Percentiles rank a stretch among this genome's conserved stretches.
Conservation (phyloP, 305 asterid genomes). For the Fraxinus floribunda region DNA sequence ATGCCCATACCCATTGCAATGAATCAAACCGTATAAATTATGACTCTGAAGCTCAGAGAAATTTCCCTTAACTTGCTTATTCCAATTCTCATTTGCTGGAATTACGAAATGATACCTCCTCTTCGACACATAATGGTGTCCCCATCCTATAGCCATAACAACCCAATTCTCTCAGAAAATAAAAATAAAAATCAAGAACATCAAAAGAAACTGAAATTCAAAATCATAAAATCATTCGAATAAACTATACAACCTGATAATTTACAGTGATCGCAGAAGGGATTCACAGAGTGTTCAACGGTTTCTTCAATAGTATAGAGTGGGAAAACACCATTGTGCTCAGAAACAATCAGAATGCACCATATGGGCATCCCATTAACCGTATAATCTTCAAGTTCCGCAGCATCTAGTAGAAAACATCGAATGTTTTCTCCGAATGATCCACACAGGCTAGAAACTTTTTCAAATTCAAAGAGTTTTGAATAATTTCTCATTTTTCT, state of each 20-base stretch:
- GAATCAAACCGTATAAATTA: conserved; percentile 63
- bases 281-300: conserved; percentile 39
- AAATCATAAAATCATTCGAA: not conserved
- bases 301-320: conserved; percentile 65
- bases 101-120: conserved; percentile 68
- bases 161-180: not conserved
- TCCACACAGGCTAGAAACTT: conserved; percentile 34
- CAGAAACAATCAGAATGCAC: conserved; percentile 42
- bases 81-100: conserved; percentile 51
- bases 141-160: conserved; percentile 54
- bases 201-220: not conserved
- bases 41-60: conserved; percentile 43
- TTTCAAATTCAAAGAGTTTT: conserved; percentile 40
- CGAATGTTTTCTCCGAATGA: conserved; percentile 59
- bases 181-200: not conserved
- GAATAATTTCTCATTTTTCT: conserved; percentile 34
- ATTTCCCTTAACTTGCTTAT: conserved; percentile 37
- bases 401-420: conserved; percentile 48
- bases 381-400: conserved; percentile 38
- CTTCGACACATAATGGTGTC: conserved; percentile 75
- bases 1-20: conserved; percentile 84
- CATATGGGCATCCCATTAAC: conserved; percentile 53
- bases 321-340: conserved; percentile 47
- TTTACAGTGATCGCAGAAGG: conserved; percentile 65
- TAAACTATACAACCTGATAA: conserved; percentile 41